phyloP scores from a whole-genome alignment of 805 yeast genomes.

The Saccharomycopsis sp. region DNA sequence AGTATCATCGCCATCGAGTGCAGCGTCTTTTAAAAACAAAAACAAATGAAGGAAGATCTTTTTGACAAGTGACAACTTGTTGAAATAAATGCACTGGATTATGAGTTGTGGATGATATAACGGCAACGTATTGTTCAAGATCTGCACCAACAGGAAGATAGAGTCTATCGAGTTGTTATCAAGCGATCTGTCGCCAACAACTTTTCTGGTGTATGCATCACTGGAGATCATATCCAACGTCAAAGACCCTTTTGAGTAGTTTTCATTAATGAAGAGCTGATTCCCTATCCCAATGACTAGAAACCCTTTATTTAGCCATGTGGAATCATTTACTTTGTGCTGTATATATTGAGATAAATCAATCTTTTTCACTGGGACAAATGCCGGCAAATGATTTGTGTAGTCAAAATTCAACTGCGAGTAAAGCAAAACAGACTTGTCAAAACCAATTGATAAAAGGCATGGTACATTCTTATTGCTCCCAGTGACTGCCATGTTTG shows the following conservation, averaged over 20 bases:
- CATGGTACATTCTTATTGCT: slow-evolving; percentile 50
- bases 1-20: slow-evolving; percentile 28
- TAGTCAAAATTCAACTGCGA: slow-evolving; percentile 85
- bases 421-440: slow-evolving; percentile 51
- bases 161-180: slow-evolving; percentile 22
- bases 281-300: slow-evolving; percentile 84
- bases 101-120: slow-evolving; percentile 84
- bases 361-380: slow-evolving; percentile 63
- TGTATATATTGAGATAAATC: slow-evolving; percentile 65
- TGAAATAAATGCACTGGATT: slow-evolving; percentile 63
- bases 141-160: slow-evolving; percentile 61
- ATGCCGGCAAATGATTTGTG: slow-evolving; percentile 70
- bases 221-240: slow-evolving; percentile 32
- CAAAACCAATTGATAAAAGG: slow-evolving; percentile 73
- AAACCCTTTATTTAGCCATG: slow-evolving; percentile 75
- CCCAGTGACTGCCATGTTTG: slow-evolving; percentile 31
- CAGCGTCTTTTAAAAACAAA: slow-evolving; percentile 44
- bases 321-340: slow-evolving; percentile 79
- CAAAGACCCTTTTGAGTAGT: slow-evolving; percentile 34
- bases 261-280: slow-evolving; percentile 77
- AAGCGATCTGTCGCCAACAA: slow-evolving; percentile 44
- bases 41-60: slow-evolving; percentile 48
- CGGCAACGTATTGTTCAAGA: slow-evolving; percentile 84
- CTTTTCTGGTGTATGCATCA: slow-evolving; percentile 40
- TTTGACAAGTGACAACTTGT: slow-evolving; percentile 46